Percentiles rank a stretch among this genome's conserved stretches.
phyloP scores from a whole-genome alignment of 805 yeast genomes.

The Metschnikowia similis region DNA sequence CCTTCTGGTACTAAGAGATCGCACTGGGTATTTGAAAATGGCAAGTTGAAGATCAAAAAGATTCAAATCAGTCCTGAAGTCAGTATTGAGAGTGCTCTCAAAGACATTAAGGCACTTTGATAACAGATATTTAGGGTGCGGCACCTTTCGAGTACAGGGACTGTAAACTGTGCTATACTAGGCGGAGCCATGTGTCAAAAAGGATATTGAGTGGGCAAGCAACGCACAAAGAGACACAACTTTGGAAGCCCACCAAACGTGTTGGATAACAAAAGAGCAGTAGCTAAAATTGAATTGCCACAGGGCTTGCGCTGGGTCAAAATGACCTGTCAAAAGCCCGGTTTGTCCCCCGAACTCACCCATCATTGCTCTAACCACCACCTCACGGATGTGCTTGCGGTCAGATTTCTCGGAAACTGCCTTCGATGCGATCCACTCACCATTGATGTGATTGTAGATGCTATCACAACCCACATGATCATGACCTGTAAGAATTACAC shows the following conservation, averaged over 20 bases:
- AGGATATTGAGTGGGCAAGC: conserved; percentile 24
- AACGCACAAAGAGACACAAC: conserved; percentile 34
- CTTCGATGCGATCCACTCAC: conserved; percentile 60
- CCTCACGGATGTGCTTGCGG: conserved; percentile 54
- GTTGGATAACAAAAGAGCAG: conserved; percentile 85
- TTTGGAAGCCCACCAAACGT: conserved; percentile 92
- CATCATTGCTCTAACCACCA: conserved; percentile 91
- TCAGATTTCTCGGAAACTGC: conserved; percentile 20
- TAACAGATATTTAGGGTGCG: neutral
- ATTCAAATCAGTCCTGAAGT: conserved; percentile 48
- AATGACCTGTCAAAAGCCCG: conserved; percentile 78
- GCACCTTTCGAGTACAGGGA: neutral
- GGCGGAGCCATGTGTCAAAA: neutral
- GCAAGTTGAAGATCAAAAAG: conserved; percentile 53
- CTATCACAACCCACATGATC: conserved; percentile 93
- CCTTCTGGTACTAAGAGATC: conserved; percentile 79
- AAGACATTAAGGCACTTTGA: conserved; percentile 25
- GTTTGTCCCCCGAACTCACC: conserved; percentile 91
- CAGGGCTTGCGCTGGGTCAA: conserved; percentile 32
- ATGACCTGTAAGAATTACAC: conserved; percentile 87
- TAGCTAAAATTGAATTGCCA: conserved; percentile 70
- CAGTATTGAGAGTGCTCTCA: conserved; percentile 57
- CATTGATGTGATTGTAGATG: conserved; percentile 46
- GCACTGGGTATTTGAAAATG: conserved; percentile 87
- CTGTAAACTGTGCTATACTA: neutral